Percentiles rank a stretch among this genome's conserved stretches.
Evolutionary conservation across 1,139 yeast species (phyloP).

Genomic region (Yamadazyma sp.): DNA sequence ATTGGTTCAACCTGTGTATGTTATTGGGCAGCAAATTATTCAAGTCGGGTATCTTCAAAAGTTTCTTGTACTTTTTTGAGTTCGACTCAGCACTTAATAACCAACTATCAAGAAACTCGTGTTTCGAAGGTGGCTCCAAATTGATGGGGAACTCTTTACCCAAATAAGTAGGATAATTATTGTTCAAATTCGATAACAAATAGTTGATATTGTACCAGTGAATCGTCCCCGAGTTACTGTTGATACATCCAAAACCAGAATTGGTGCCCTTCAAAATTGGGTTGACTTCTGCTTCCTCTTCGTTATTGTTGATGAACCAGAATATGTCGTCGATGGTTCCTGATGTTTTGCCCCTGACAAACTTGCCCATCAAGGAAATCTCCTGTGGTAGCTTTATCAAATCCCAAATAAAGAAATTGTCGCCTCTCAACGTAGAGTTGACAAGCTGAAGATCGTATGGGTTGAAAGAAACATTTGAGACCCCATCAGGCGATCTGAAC

Average conservation of each 20-base stretch:
- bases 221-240: conserved; percentile 57
- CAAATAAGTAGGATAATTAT: conserved; percentile 22
- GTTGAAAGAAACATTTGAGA: conserved; percentile 59
- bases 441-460: conserved; percentile 63
- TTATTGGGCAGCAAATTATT: conserved; percentile 18
- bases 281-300: conserved; percentile 10
- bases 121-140: conserved; percentile 1
- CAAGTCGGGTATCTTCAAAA: conserved; percentile 30
- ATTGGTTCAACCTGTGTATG: conserved; percentile 24
- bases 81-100: conserved; percentile 20
- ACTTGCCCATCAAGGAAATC: conserved; percentile 58
- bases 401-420: conserved; percentile 66
- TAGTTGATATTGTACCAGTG: conserved; percentile 60
- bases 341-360: conserved; percentile 63
- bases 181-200: conserved; percentile 32
- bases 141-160: conserved; percentile 17
- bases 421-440: conserved; percentile 62
- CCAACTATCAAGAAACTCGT: conserved; percentile 39
- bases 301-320: conserved; percentile 48
- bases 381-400: conserved; percentile 52
- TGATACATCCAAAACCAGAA: conserved; percentile 55
- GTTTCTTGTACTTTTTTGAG: conserved; percentile 29
- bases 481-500: conserved; percentile 63
- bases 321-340: conserved; percentile 51
- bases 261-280: conserved; percentile 25